These are phyloP conservation scores for Glebionis coronaria DNA, from an alignment of 129 eudicot species.

Conservation along the genomic window DNA sequence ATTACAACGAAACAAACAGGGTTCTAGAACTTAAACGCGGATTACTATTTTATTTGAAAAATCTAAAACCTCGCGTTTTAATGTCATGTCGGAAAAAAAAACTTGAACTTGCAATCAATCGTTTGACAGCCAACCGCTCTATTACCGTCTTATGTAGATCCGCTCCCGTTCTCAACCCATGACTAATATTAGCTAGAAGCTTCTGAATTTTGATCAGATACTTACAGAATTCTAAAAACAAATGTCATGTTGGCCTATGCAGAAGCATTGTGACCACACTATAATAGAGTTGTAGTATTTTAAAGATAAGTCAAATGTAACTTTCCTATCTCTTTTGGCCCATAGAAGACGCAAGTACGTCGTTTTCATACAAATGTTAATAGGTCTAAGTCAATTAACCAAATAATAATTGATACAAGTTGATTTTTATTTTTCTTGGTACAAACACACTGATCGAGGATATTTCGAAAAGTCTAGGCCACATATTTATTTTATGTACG, in stretches of 20 bases:
- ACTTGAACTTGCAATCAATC: no score
- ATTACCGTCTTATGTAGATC: no score
- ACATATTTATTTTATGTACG: background rate
- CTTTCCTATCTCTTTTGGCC: conserved; percentile 24
- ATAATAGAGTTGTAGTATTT: background rate
- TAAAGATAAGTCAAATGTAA: conserved; percentile 23
- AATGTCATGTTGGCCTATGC: conserved; percentile 18
- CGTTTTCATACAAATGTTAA: conserved; percentile 12
- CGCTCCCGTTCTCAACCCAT: no score
- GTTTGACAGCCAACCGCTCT: no score
- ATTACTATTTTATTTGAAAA: no score
- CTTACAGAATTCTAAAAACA: background rate
- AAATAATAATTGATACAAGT: conserved; percentile 4
- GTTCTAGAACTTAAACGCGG: no score
- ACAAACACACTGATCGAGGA: conserved; percentile 4
- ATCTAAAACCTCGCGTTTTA: no score
- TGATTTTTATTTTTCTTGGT: conserved; percentile 8
- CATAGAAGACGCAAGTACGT: conserved; percentile 20
- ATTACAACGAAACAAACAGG: no score
- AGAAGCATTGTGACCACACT: conserved; percentile 28
- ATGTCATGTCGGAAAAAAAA: no score
- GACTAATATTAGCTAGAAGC: no score
- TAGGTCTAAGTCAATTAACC: conserved; percentile 27
- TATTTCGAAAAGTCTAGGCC: conserved; percentile 3
- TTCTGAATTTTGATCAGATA: no score